Evolutionary conservation across 345 rosid species (phyloP).

Genomic region (Corymbia maculata): DNA sequence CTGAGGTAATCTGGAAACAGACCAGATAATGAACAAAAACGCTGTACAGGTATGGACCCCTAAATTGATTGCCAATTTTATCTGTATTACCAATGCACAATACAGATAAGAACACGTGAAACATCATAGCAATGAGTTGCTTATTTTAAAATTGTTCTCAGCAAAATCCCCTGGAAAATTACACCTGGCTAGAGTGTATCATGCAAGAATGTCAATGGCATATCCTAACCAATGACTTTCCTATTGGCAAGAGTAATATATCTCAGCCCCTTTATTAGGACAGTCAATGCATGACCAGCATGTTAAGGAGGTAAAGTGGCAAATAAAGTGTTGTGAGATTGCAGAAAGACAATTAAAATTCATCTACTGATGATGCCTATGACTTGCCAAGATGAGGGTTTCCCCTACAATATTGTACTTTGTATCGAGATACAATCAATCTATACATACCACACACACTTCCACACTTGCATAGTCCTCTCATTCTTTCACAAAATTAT

Average conservation of each 20-base stretch:
- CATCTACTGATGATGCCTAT: neutral
- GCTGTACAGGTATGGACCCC: neutral
- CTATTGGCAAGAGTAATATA: neutral
- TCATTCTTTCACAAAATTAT: neutral
- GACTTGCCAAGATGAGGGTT: neutral
- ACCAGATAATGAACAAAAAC: neutral
- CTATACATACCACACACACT: neutral
- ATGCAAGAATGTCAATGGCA: neutral
- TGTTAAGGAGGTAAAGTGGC: neutral
- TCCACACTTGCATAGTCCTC: neutral
- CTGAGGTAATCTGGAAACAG: slow-evolving; percentile 65
- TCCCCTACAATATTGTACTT: neutral
- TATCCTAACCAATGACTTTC: neutral
- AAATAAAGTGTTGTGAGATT: neutral
- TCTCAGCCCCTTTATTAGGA: neutral
- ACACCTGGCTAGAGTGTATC: neutral
- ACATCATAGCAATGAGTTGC: neutral
- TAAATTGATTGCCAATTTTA: neutral
- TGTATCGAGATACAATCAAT: neutral
- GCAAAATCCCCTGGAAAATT: neutral
- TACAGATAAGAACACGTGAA: neutral
- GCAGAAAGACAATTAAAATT: neutral
- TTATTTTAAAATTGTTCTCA: neutral
- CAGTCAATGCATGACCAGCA: neutral
- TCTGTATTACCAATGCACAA: neutral